These are phyloP conservation scores for Trichosporon asahii DNA, from an alignment of 1,284 basidiomycete species.

Conservation along the genomic window DNA sequence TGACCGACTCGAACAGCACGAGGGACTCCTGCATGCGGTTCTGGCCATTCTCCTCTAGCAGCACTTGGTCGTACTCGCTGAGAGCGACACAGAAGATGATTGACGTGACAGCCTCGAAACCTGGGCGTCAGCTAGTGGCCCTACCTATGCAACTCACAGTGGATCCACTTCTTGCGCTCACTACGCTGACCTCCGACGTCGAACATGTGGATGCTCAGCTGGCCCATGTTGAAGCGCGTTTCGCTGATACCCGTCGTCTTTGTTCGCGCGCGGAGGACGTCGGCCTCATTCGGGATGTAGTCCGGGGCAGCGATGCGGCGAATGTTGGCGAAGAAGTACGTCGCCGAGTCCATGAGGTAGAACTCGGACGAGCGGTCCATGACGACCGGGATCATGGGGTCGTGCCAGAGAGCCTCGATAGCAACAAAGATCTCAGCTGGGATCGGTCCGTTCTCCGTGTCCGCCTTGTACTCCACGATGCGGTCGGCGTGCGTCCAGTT, in stretches of 20 bases:
- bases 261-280: constrained; percentile 81
- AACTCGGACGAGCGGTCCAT: constrained; percentile 87
- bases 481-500: constrained; percentile 64
- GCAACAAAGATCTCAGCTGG: constrained; percentile 63
- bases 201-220: constrained; percentile 67
- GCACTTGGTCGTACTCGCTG: constrained; percentile 89
- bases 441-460: constrained; percentile 50
- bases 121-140: constrained; percentile 22
- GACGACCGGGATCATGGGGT: constrained; percentile 79
- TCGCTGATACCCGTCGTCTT: constrained; percentile 94
- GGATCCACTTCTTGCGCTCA: constrained; percentile 93
- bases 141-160: constrained; percentile 58
- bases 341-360: constrained; percentile 93
- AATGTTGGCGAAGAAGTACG: constrained; percentile 87
- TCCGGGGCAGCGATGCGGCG: constrained; percentile 71
- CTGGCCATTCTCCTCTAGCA: constrained; percentile 69
- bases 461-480: constrained; percentile 55
- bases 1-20: constrained; percentile 88
- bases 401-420: constrained; percentile 82
- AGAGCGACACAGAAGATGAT: constrained; percentile 95
- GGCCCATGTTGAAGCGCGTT: constrained; percentile 61
- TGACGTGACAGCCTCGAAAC: constrained; percentile 87
- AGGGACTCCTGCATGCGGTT: constrained; percentile 95
- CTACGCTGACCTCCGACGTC: constrained; percentile 91
- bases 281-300: constrained; percentile 83